Conservation (phyloP, 305 asterid species). For the Plantago coronopus region DNA sequence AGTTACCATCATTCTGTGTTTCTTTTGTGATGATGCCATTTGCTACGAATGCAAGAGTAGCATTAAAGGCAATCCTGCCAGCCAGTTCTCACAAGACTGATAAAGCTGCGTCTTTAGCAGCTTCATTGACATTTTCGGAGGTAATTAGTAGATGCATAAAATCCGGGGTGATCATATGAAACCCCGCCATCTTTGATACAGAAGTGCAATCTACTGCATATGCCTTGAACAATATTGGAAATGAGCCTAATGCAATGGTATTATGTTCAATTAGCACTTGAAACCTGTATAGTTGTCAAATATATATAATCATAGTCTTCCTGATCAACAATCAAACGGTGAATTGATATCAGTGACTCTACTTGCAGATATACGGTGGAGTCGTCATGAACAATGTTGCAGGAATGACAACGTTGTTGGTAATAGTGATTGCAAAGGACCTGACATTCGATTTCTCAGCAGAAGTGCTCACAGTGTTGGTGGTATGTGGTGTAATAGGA, state of each 20-base stretch:
- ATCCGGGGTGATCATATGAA: too few species aligned
- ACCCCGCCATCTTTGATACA: too few species aligned
- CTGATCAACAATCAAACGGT: background rate
- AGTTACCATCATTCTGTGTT: conserved; percentile 42
- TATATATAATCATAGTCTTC: background rate
- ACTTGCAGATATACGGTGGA: conserved; percentile 48
- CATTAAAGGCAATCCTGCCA: conserved; percentile 35
- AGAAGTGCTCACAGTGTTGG: conserved; percentile 48
- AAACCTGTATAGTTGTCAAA: too few species aligned
- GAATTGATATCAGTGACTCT: background rate
- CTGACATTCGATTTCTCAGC: conserved; percentile 62
- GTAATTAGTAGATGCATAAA: conserved; percentile 14
- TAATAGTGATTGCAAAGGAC: conserved; percentile 38
- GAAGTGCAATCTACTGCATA: too few species aligned
- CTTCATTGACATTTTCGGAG: conserved; percentile 70
- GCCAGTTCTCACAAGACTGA: conserved; percentile 31
- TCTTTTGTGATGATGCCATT: conserved; percentile 49
- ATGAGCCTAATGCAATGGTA: too few species aligned
- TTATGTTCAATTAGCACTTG: too few species aligned
- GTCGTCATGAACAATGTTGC: conserved; percentile 54
- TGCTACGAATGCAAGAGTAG: conserved; percentile 41
- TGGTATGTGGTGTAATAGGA: conserved; percentile 48
- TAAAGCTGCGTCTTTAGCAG: conserved; percentile 18
- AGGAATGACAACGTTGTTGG: conserved; percentile 46
- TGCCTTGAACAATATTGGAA: too few species aligned